Evolutionary conservation across 2,329 filamentous ascomycete species (phyloP).

Genomic region (Penicillium thymicola): DNA sequence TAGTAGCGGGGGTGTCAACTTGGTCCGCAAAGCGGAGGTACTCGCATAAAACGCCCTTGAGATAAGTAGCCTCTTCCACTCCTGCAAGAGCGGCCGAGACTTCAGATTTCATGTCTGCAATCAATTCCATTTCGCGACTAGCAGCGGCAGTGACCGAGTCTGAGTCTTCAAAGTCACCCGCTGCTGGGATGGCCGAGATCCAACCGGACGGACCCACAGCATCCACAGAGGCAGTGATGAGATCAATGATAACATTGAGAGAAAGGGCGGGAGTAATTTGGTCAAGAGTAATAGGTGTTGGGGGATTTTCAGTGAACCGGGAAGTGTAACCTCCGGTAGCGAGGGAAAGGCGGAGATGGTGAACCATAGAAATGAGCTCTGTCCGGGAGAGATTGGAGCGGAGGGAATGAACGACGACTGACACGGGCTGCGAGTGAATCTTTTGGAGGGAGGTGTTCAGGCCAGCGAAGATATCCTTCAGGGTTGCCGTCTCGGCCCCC

Average conservation of each 20-base stretch:
- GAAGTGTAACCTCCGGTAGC: slow-evolving; percentile 43
- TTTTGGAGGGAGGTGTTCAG: slow-evolving; percentile 39
- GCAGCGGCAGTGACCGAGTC: slow-evolving; percentile 20
- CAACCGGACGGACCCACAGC: slow-evolving; percentile 48
- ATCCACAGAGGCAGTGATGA: slow-evolving; percentile 47
- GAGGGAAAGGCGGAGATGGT: slow-evolving; percentile 44
- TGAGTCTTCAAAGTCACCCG: slow-evolving; percentile 27
- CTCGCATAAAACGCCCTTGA: slow-evolving; percentile 47
- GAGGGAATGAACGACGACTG: slow-evolving; percentile 32
- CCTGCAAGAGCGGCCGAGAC: slow-evolving; percentile 47
- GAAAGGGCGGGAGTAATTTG: slow-evolving; percentile 38
- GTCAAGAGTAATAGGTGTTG: slow-evolving; percentile 34
- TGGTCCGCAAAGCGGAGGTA: slow-evolving; percentile 43
- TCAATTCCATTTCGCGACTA: slow-evolving; percentile 42
- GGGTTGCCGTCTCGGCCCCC: slow-evolving; percentile 19
- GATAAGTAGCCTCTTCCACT: slow-evolving; percentile 47
- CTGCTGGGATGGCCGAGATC: slow-evolving; percentile 39
- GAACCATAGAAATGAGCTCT: slow-evolving; percentile 40
- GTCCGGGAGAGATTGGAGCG: slow-evolving; percentile 39
- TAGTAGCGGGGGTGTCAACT: slow-evolving; percentile 18
- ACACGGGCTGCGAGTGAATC: slow-evolving; percentile 34
- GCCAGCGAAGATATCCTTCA: slow-evolving; percentile 37
- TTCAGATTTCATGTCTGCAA: slow-evolving; percentile 49
- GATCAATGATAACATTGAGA: slow-evolving; percentile 39
- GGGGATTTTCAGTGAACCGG: slow-evolving; percentile 41